Conservation (phyloP, 768 basidiomycete genomes). For the Boletus rex-veris region DNA sequence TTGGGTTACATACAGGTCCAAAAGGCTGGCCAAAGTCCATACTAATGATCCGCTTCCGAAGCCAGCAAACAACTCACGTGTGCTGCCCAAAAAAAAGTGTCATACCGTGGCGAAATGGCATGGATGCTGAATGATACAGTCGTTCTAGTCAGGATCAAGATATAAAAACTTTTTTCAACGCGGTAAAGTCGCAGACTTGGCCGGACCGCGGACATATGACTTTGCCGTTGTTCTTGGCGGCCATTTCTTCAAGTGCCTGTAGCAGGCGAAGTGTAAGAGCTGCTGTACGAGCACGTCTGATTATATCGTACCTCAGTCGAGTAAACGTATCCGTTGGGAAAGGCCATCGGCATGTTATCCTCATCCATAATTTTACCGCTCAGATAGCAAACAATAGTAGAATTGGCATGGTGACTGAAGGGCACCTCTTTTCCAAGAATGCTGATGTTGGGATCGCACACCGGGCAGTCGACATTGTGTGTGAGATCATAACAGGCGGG, state of each 20-base stretch:
- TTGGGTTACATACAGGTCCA: slow-evolving; percentile 15
- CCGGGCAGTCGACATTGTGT: slow-evolving; percentile 85
- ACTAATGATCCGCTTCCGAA: slow-evolving; percentile 24
- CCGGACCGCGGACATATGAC: slow-evolving; percentile 85
- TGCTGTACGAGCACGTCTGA: background rate
- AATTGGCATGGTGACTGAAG: slow-evolving; percentile 90
- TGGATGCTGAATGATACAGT: background rate
- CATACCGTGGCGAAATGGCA: background rate
- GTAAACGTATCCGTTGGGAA: slow-evolving; percentile 90
- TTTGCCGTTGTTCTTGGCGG: slow-evolving; percentile 67
- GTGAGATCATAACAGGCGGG: slow-evolving; percentile 73
- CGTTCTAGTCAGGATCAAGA: slow-evolving; percentile 45
- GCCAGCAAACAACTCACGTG: slow-evolving; percentile 14
- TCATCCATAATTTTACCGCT: slow-evolving; percentile 95
- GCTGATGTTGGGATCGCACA: slow-evolving; percentile 77
- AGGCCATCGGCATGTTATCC: slow-evolving; percentile 88
- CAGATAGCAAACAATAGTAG: slow-evolving; percentile 89
- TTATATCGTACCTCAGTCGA: slow-evolving; percentile 71
- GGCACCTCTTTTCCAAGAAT: slow-evolving; percentile 84
- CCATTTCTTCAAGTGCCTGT: slow-evolving; percentile 86
- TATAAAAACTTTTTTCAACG: slow-evolving; percentile 86
- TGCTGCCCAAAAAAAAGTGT: background rate
- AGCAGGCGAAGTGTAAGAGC: slow-evolving; percentile 10
- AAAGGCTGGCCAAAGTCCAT: slow-evolving; percentile 6
- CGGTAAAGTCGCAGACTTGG: slow-evolving; percentile 56